Evolutionary conservation across 176 grass and related monocot genomes (phyloP), one percentile per base, ranked within the genome.

Genomic region (Zizania latifolia): DNA sequence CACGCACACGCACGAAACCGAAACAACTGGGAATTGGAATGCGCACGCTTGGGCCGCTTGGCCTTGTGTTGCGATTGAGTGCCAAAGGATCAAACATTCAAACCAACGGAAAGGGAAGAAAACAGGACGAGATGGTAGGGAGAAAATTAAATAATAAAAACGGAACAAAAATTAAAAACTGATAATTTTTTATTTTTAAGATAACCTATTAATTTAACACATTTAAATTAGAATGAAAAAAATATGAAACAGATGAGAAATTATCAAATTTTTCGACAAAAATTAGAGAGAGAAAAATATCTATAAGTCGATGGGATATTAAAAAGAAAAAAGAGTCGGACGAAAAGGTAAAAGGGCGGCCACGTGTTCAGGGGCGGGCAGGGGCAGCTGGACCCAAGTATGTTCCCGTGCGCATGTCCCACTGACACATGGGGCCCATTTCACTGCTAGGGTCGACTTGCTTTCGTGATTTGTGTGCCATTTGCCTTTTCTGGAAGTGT

Each of bases 131-230:
- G 79, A 82, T 87, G 73, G 59, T 82, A 39, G 39, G 40, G 15
- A 73, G 33, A 70, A 78, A 37, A 70, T 81, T 59, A 51, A 82
- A 66, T 73, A 59, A n/a, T 60, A 50, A 78, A 78, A 78, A 53
- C 15, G 23, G 13, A 74, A n/a, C 7, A 26, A 16, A 60, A 74
- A 74, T n/a, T 65, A n/a, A n/a, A n/a, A n/a, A n/a, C n/a, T n/a
- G n/a, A n/a, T n/a, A n/a, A n/a, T n/a, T n/a, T n/a, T n/a, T n/a
- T n/a, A n/a, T n/a, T n/a, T n/a, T n/a, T n/a, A n/a, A n/a, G n/a
- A n/a, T n/a, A n/a, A n/a, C n/a, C n/a, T n/a, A n/a, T n/a, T n/a
- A n/a, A n/a, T n/a, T n/a, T n/a, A n/a, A n/a, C n/a, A n/a, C n/a
- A n/a, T n/a, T n/a, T n/a, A n/a, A n/a, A n/a, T n/a, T n/a, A n/a